phyloP scores from a whole-genome alignment of 164 flowering plant genomes.

The Cinnamomum chago region DNA sequence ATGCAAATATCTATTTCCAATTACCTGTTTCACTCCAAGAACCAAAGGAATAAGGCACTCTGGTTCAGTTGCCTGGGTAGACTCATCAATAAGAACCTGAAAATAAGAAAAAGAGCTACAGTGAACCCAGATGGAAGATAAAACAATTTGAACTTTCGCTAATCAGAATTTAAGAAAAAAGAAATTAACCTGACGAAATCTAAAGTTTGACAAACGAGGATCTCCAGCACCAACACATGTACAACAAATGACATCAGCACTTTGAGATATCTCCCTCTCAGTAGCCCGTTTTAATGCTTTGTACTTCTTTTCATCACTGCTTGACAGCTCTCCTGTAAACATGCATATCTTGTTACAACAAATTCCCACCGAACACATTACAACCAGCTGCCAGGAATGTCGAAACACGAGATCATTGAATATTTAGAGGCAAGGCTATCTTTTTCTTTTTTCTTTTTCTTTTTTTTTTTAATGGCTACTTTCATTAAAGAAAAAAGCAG shows the following conservation, averaged over 20 bases:
- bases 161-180: neutral
- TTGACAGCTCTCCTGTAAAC: conserved; percentile 71
- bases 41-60: conserved; percentile 99
- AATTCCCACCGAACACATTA: too few relatives aligned
- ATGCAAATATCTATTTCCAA: neutral
- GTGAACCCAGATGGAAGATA: neutral
- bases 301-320: conserved; percentile 99
- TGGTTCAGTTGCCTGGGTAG: conserved; percentile 98
- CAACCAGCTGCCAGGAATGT: too few relatives aligned
- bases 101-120: neutral
- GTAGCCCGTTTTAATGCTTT: conserved; percentile 95
- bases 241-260: conserved; percentile 99
- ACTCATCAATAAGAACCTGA: conserved; percentile 98
- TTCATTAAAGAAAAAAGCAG: too few relatives aligned
- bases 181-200: conserved; percentile 87
- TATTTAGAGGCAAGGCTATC: too few relatives aligned
- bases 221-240: conserved; percentile 99
- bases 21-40: conserved; percentile 98
- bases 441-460: too few relatives aligned
- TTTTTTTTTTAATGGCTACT: too few relatives aligned
- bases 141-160: neutral
- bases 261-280: conserved; percentile 97
- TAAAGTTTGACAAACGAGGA: conserved; percentile 91
- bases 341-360: too few relatives aligned
- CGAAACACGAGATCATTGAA: too few relatives aligned